These are phyloP conservation scores for Ceriops decandra DNA, from an alignment of 345 rosid species.

Conservation along the genomic window DNA sequence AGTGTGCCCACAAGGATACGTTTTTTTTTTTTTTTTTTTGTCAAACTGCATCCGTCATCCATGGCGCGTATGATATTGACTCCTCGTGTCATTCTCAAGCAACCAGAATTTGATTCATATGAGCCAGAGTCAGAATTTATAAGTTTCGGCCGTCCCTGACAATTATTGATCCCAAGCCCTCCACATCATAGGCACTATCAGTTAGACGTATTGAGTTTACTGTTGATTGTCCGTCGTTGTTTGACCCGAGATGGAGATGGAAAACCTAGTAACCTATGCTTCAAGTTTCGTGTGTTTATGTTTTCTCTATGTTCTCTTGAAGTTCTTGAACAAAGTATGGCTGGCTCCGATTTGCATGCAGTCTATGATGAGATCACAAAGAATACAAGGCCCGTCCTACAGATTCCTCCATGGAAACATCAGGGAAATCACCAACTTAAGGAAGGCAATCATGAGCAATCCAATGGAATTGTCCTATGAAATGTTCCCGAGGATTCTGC, in stretches of 20 bases:
- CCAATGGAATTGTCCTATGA: conserved; percentile 25
- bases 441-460: background rate
- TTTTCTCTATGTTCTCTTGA: conserved; percentile 6
- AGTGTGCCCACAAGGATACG: too few relatives aligned
- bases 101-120: too few relatives aligned
- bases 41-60: too few relatives aligned
- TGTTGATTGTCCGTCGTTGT: too few relatives aligned
- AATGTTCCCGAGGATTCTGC: conserved; percentile 24
- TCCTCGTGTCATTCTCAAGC: too few relatives aligned
- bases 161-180: background rate
- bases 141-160: background rate
- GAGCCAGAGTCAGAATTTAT: too few relatives aligned
- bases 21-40: too few relatives aligned
- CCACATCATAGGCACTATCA: too few relatives aligned
- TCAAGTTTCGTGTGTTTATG: conserved; percentile 8
- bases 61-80: too few relatives aligned
- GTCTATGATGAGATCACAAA: conserved; percentile 21
- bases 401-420: conserved; percentile 28
- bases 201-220: too few relatives aligned
- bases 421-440: conserved; percentile 11
- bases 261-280: conserved; percentile 5
- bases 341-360: conserved; percentile 17
- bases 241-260: conserved; percentile 19
- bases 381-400: conserved; percentile 30
- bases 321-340: conserved; percentile 22